Evolutionary conservation across 108 stramenopile genomes (phyloP), one percentile per base, ranked within the genome.

Genomic region (Fragilaria radians): DNA sequence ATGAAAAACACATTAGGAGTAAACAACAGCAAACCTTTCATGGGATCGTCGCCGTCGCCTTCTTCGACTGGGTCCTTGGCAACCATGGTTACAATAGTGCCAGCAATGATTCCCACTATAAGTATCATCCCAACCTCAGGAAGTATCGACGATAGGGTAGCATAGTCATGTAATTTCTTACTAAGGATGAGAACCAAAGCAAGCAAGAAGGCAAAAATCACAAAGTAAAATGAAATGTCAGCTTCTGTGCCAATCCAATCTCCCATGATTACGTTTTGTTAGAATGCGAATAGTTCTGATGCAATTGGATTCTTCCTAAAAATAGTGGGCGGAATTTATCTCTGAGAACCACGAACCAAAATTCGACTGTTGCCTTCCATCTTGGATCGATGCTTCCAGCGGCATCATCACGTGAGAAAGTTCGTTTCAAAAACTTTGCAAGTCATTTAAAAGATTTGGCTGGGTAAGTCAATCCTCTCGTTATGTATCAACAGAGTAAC

Each of bases 1-100:
- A 87, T 54, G 59, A 90, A 91, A 63, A 94, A 94, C 5, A 83
- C 34, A 46, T 79, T 68, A 24, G 71, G 63, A 50, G 74, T 62
- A 68, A 90, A 90, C 0, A 71, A 71, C 5, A 83, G 50, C 1
- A 85, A 24, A 24, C 54, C 53, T 11, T 61, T 31, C 1, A 57
- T 49, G 21, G 65, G 25, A 21, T 48, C 65, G 25, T 34, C 46
- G 14, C 52, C 58, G 11, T 61, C 61, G 24, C 22, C 46, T 19
- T 55, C 54, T 21, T 34, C 57, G 31, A 25, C 64, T 49, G 5
- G 33, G 23, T 36, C 19, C 23, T 28, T 18, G 26, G 59, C 28
- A 30, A 66, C 59, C 18, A 59, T 31, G 7, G 67, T 49, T 22
- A 81, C 52, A 0, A 84, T 27, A 25, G 61, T 62, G 30, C 83